Evolutionary conservation across 345 rosid genomes (phyloP).

Genomic region (Noccaea caerulescens): DNA sequence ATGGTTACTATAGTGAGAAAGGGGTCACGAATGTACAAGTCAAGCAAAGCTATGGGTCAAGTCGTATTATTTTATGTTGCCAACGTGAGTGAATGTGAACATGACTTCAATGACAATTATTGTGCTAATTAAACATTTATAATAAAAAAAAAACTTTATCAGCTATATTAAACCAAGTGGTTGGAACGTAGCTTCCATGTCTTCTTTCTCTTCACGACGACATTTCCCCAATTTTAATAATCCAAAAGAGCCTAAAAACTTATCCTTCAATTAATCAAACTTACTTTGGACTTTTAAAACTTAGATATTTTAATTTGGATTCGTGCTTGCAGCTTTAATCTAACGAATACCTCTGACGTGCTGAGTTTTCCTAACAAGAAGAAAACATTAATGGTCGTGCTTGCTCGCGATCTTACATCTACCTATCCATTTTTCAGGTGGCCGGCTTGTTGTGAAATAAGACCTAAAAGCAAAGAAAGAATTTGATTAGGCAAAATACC

Average conservation of each 20-base stretch:
- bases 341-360: neutral
- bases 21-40: conserved; percentile 16
- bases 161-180: conserved; percentile 26
- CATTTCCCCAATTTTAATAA: conserved; percentile 6
- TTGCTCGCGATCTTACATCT: neutral
- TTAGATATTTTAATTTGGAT: conserved; percentile 24
- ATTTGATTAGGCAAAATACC: too few species aligned
- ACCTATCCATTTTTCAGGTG: neutral
- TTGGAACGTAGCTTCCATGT: conserved; percentile 37
- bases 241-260: neutral
- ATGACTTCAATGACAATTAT: conserved; percentile 23
- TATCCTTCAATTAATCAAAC: conserved; percentile 2
- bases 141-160: neutral
- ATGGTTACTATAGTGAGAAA: neutral
- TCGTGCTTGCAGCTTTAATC: conserved; percentile 18
- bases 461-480: too few species aligned
- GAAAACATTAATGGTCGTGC: neutral
- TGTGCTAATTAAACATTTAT: conserved; percentile 2
- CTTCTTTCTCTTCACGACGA: conserved; percentile 19
- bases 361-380: neutral
- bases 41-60: conserved; percentile 32
- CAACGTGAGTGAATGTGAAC: conserved; percentile 13
- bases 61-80: conserved; percentile 33
- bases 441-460: too few species aligned
- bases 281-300: neutral